Evolutionary conservation across 768 basidiomycete species (phyloP).

Genomic region (Leccinum pellstonianum): DNA sequence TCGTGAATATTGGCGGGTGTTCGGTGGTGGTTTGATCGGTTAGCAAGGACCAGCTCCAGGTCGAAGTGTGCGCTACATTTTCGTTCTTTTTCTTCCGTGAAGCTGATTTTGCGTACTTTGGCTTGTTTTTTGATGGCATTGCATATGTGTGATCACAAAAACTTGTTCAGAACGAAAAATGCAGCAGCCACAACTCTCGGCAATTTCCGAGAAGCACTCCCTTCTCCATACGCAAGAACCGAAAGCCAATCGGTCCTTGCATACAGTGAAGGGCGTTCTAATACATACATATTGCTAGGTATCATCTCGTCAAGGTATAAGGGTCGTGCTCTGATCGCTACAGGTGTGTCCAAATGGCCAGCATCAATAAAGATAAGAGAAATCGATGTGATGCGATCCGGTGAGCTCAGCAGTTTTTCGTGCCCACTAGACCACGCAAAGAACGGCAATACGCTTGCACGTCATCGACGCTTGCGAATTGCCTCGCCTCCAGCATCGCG

Average conservation of each 20-base stretch:
- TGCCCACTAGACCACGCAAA: slow-evolving; percentile 60
- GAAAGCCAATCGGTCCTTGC: slow-evolving; percentile 24
- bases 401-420: slow-evolving; percentile 38
- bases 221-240: slow-evolving; percentile 33
- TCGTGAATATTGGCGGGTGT: slow-evolving; percentile 78
- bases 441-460: slow-evolving; percentile 54
- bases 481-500: slow-evolving; percentile 59
- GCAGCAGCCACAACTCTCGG: slow-evolving; percentile 24
- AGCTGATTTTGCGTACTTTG: slow-evolving; percentile 46
- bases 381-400: background rate
- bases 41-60: slow-evolving; percentile 65
- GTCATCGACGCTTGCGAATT: slow-evolving; percentile 51
- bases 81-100: slow-evolving; percentile 12
- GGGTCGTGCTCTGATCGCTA: background rate
- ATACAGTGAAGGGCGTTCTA: slow-evolving; percentile 23
- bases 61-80: slow-evolving; percentile 22
- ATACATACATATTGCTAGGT: slow-evolving; percentile 22
- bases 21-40: slow-evolving; percentile 65
- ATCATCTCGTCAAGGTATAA: slow-evolving; percentile 27
- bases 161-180: slow-evolving; percentile 19
- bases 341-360: background rate
- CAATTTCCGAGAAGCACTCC: slow-evolving; percentile 21
- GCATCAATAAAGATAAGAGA: background rate
- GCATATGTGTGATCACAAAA: slow-evolving; percentile 10
- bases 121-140: slow-evolving; percentile 40